phyloP scores from a whole-genome alignment of 306 rosid genomes.

The Malus fusca region DNA sequence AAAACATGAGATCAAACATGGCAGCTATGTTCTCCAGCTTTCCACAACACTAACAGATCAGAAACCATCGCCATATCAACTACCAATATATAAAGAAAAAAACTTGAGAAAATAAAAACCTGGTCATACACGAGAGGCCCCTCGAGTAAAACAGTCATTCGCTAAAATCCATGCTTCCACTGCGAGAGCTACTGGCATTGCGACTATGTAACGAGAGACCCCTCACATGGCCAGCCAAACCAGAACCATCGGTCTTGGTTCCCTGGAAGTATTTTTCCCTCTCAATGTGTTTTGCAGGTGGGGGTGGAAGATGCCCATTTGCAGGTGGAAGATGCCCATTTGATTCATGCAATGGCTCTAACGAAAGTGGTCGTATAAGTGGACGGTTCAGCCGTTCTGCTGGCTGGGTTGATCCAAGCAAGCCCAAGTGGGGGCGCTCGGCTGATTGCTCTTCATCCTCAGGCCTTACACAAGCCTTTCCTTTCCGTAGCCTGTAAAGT shows the following conservation, averaged over 20 bases:
- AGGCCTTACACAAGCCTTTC: slow-evolving; percentile 81
- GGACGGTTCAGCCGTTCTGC: slow-evolving; percentile 70
- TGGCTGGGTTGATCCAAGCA: slow-evolving; percentile 41
- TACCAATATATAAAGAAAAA: neutral
- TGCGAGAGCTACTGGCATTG: slow-evolving; percentile 71
- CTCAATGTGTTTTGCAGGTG: slow-evolving; percentile 83
- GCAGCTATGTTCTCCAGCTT: neutral
- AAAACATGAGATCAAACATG: neutral
- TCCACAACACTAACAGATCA: neutral
- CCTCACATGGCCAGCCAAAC: slow-evolving; percentile 59
- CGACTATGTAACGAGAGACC: slow-evolving; percentile 80
- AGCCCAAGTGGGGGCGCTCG: slow-evolving; percentile 38
- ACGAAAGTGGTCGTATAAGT: slow-evolving; percentile 56
- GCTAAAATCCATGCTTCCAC: slow-evolving; percentile 79
- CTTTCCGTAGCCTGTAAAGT: slow-evolving; percentile 71
- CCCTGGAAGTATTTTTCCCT: slow-evolving; percentile 82
- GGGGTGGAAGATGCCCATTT: slow-evolving; percentile 50
- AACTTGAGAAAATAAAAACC: neutral
- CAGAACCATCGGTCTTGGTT: slow-evolving; percentile 56
- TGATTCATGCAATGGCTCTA: slow-evolving; percentile 36
- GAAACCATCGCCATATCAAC: neutral
- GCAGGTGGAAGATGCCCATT: slow-evolving; percentile 31
- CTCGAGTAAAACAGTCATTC: slow-evolving; percentile 31
- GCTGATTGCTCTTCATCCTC: slow-evolving; percentile 59
- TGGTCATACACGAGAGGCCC: neutral